phyloP scores from a whole-genome alignment of 495 filamentous ascomycete genomes.

The Penicillium silybi region DNA sequence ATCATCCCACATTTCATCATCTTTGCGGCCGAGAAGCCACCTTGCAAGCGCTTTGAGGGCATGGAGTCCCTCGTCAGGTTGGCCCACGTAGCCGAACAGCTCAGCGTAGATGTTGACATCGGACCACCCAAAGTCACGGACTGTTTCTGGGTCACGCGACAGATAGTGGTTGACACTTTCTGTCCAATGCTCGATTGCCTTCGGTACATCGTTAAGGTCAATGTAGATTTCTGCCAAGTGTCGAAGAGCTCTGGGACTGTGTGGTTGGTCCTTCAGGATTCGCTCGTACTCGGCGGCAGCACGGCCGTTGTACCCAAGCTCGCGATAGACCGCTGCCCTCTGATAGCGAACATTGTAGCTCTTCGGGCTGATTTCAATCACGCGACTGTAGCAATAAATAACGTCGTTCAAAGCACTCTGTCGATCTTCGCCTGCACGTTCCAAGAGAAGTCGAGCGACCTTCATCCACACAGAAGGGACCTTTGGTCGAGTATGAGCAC shows the following conservation, averaged over 20 bases:
- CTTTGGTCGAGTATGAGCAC: slow-evolving; percentile 67
- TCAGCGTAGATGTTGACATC: slow-evolving; percentile 83
- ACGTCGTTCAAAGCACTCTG: slow-evolving; percentile 51
- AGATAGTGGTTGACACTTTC: slow-evolving; percentile 54
- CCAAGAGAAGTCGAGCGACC: slow-evolving; percentile 62
- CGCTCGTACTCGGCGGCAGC: slow-evolving; percentile 61
- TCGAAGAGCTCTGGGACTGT: slow-evolving; percentile 58
- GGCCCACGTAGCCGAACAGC: slow-evolving; percentile 60
- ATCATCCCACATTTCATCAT: slow-evolving; percentile 78
- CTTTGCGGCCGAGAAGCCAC: slow-evolving; percentile 74
- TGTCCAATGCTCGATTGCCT: slow-evolving; percentile 59
- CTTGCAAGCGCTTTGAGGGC: slow-evolving; percentile 67
- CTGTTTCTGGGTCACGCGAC: slow-evolving; percentile 43
- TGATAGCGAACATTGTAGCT: slow-evolving; percentile 58
- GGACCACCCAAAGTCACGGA: slow-evolving; percentile 67
- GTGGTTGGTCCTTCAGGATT: slow-evolving; percentile 54
- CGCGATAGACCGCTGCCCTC: slow-evolving; percentile 55
- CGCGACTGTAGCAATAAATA: slow-evolving; percentile 65
- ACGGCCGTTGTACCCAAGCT: slow-evolving; percentile 52
- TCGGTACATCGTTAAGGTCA: slow-evolving; percentile 52
- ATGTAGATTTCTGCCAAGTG: slow-evolving; percentile 63
- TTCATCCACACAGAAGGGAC: slow-evolving; percentile 65
- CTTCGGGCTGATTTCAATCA: slow-evolving; percentile 57
- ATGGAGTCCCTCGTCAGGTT: slow-evolving; percentile 59
- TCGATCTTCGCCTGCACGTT: slow-evolving; percentile 53